Percentiles rank a stretch among this genome's conserved stretches.
Evolutionary conservation across 176 grass and related monocot genomes (phyloP).

Genomic region (Olyra latifolia): DNA sequence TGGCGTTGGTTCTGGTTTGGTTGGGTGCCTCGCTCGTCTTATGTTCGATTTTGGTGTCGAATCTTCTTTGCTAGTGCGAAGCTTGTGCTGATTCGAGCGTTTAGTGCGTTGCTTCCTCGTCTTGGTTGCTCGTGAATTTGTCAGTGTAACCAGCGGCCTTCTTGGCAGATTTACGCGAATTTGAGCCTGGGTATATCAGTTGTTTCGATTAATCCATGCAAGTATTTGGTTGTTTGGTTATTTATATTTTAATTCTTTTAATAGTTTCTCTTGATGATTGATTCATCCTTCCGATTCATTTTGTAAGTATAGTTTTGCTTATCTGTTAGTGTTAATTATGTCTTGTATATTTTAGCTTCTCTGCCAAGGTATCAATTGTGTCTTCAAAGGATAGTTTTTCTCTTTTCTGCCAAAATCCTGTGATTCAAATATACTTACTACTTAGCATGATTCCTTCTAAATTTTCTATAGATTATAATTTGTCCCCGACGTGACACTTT

Average conservation of each 20-base stretch:
- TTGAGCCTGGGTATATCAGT: background rate
- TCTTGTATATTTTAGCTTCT: background rate
- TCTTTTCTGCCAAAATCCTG: background rate
- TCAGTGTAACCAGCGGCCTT: background rate
- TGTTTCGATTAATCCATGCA: background rate
- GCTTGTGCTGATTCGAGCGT: background rate
- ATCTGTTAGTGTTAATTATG: background rate
- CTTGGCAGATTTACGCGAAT: background rate
- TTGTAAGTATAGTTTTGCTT: background rate
- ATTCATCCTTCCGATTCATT: background rate
- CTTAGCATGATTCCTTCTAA: background rate
- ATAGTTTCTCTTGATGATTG: background rate
- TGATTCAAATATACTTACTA: background rate
- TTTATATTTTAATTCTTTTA: background rate
- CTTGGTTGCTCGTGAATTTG: background rate
- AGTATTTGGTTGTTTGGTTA: background rate
- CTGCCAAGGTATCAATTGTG: background rate
- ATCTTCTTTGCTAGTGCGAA: background rate
- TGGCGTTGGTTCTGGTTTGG: background rate
- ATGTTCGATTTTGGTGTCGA: background rate
- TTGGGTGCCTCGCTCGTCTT: background rate
- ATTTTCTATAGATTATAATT: conserved; percentile 10
- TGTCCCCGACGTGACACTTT: background rate
- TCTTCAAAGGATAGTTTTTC: background rate
- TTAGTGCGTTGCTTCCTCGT: background rate